These are phyloP conservation scores for Mycena sanguinolenta DNA, from an alignment of 768 basidiomycete genomes.

Conservation along the genomic window DNA sequence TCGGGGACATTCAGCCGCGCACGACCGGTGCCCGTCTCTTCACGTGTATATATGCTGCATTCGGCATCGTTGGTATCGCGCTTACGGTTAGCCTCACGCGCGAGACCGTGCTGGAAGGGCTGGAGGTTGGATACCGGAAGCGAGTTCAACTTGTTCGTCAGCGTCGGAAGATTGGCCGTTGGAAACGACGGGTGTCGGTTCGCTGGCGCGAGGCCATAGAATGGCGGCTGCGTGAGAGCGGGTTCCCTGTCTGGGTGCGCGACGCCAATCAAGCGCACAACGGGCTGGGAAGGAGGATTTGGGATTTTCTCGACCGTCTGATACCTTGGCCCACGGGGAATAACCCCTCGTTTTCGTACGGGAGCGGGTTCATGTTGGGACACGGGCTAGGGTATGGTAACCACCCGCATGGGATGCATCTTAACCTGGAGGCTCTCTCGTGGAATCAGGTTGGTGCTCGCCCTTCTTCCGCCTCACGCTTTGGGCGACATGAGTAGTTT, in stretches of 20 bases:
- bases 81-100: slow-evolving; percentile 75
- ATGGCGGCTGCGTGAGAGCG: slow-evolving; percentile 68
- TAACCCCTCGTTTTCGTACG: slow-evolving; percentile 23
- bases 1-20: slow-evolving; percentile 79
- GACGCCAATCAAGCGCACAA: slow-evolving; percentile 39
- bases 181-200: slow-evolving; percentile 58
- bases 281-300: slow-evolving; percentile 21
- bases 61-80: slow-evolving; percentile 75
- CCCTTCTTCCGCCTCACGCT: background rate
- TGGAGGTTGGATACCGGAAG: slow-evolving; percentile 73
- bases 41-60: slow-evolving; percentile 66
- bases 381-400: slow-evolving; percentile 34
- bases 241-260: slow-evolving; percentile 67
- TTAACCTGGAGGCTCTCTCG: slow-evolving; percentile 75
- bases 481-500: background rate
- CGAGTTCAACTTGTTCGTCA: slow-evolving; percentile 63
- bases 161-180: slow-evolving; percentile 57
- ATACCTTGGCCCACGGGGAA: slow-evolving; percentile 35
- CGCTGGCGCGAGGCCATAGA: slow-evolving; percentile 76
- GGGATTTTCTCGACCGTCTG: slow-evolving; percentile 27
- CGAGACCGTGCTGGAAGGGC: slow-evolving; percentile 80
- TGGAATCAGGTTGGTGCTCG: slow-evolving; percentile 51
- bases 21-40: slow-evolving; percentile 69
- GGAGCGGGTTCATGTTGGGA: slow-evolving; percentile 34
- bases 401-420: slow-evolving; percentile 63